Evolutionary conservation across 2,329 filamentous ascomycete species (phyloP).

Genomic region (Fusarium virguliforme): DNA sequence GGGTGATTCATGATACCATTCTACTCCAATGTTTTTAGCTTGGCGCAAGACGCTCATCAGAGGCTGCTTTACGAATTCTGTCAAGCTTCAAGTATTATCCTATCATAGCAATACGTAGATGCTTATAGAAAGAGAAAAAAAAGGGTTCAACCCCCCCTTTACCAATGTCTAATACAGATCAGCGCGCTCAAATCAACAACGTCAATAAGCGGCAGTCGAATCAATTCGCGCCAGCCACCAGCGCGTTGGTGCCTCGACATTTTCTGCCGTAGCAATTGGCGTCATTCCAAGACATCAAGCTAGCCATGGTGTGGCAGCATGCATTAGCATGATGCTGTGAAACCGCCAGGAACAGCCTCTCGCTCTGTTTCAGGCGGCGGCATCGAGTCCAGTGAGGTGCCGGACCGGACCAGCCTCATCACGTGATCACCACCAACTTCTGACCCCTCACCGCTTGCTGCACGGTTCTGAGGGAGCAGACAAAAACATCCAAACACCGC

Average conservation of each 20-base stretch:
- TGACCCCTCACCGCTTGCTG: conserved; percentile 39
- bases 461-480: conserved; percentile 44
- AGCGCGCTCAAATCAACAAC: too few relatives aligned
- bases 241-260: not conserved
- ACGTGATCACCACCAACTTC: conserved; percentile 47
- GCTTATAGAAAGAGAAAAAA: too few relatives aligned
- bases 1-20: not conserved
- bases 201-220: not conserved
- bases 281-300: not conserved
- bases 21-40: not conserved
- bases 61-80: too few relatives aligned
- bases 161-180: not conserved
- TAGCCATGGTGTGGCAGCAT: not conserved
- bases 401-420: conserved; percentile 13
- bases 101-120: too few relatives aligned
- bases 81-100: too few relatives aligned
- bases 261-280: not conserved
- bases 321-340: conserved; percentile 10
- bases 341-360: not conserved
- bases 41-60: too few relatives aligned
- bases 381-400: too few relatives aligned
- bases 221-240: not conserved
- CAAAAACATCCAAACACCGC: conserved; percentile 56
- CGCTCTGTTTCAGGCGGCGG: not conserved
- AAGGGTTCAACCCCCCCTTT: too few relatives aligned